Conservation (phyloP, 805 yeast species). For the Cyberlindnera maritima region DNA sequence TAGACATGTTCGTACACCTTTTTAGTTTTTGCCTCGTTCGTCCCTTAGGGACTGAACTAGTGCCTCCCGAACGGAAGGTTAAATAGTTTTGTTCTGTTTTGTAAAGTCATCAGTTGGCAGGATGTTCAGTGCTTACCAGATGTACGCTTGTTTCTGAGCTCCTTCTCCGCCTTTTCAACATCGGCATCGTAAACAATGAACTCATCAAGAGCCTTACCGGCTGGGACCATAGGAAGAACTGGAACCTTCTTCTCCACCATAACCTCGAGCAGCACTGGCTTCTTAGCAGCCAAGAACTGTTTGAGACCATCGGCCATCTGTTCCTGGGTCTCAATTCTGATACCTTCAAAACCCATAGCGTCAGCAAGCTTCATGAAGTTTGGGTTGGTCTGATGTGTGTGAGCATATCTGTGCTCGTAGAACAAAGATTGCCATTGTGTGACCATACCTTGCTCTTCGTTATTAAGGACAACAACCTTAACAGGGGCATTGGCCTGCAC, state of each 20-base stretch:
- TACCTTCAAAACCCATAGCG: constrained; percentile 87
- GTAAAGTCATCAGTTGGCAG: neutral
- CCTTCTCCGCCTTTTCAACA: constrained; percentile 68
- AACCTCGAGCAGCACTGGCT: constrained; percentile 89
- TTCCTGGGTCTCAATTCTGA: constrained; percentile 66
- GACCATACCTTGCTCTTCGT: constrained; percentile 99
- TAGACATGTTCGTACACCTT: neutral
- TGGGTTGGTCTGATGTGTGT: constrained; percentile 95
- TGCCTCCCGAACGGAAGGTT: neutral
- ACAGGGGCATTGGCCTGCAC: constrained; percentile 92
- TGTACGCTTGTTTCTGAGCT: constrained; percentile 70
- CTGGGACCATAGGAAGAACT: constrained; percentile 97
- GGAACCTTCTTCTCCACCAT: constrained; percentile 87
- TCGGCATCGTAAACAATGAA: constrained; percentile 84
- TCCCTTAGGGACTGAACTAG: constrained; percentile 4
- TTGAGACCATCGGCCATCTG: constrained; percentile 58
- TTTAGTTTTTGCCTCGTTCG: constrained; percentile 2
- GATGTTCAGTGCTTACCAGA: constrained; percentile 54
- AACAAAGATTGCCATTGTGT: constrained; percentile 99
- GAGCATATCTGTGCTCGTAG: constrained; percentile 96
- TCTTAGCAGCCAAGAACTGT: constrained; percentile 65
- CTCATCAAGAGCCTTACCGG: constrained; percentile 91
- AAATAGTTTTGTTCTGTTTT: neutral
- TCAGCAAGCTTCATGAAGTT: constrained; percentile 91
- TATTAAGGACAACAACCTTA: constrained; percentile 84